phyloP scores from a whole-genome alignment of 768 basidiomycete species.

The Pleurotus ostreatus region DNA sequence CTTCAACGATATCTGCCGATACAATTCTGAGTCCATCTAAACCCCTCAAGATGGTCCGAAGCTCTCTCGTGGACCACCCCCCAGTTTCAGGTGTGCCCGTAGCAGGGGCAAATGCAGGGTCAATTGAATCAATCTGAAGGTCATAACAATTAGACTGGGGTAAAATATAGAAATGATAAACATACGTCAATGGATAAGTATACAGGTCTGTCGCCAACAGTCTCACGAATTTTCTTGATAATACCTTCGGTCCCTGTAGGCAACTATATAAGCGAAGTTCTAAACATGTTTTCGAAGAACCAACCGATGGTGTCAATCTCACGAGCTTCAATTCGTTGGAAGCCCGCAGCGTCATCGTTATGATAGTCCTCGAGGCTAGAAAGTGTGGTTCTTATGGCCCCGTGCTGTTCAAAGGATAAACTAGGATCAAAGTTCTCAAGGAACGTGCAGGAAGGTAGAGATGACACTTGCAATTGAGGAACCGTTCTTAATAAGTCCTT shows the following conservation, averaged over 20 bases:
- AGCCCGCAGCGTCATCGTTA: conserved; percentile 76
- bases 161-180: too few species aligned
- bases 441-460: conserved; percentile 16
- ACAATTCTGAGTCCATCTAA: conserved; percentile 74
- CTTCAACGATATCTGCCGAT: conserved; percentile 82
- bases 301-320: conserved; percentile 81
- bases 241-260: conserved; percentile 67
- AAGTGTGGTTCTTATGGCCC: conserved; percentile 82
- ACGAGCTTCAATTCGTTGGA: conserved; percentile 77
- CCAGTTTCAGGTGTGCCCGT: conserved; percentile 86
- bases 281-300: conserved; percentile 9
- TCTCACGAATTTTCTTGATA: conserved; percentile 73
- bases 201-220: conserved; percentile 70
- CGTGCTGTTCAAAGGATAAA: conserved; percentile 62
- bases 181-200: conserved; percentile 75
- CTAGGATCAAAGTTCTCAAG: conserved; percentile 68
- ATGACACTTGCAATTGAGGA: conserved; percentile 76
- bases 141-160: background rate
- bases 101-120: conserved; percentile 79
- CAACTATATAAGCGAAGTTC: background rate
- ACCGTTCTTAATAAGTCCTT: conserved; percentile 76
- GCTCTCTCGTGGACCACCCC: conserved; percentile 80
- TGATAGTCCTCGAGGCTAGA: conserved; percentile 73
- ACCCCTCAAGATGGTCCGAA: conserved; percentile 72
- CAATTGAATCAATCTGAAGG: conserved; percentile 68